These are phyloP conservation scores for Cercophora samala DNA, from an alignment of 495 filamentous ascomycete species.

Conservation along the genomic window DNA sequence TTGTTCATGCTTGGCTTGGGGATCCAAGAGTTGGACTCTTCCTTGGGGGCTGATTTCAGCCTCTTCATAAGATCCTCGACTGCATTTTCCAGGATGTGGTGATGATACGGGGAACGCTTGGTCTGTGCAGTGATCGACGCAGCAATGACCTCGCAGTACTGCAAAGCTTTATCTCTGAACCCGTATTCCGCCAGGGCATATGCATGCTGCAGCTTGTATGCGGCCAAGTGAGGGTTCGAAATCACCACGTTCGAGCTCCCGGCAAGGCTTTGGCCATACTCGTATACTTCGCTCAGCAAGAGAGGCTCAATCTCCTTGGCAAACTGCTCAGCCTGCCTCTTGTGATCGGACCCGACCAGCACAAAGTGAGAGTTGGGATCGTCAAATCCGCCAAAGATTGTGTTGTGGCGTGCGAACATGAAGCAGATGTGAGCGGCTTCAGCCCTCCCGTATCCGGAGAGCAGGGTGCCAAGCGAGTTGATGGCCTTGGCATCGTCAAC, in stretches of 20 bases:
- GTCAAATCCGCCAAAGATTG: constrained; percentile 76
- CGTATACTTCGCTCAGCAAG: constrained; percentile 87
- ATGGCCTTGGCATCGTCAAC: constrained; percentile 72
- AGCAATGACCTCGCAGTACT: constrained; percentile 85
- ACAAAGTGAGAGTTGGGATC: constrained; percentile 75
- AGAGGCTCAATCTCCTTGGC: constrained; percentile 78
- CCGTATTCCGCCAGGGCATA: constrained; percentile 79
- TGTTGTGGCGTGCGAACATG: constrained; percentile 54
- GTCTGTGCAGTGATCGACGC: constrained; percentile 78
- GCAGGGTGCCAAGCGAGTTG: constrained; percentile 72
- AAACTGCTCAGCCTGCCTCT: constrained; percentile 59
- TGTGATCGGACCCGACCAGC: constrained; percentile 79
- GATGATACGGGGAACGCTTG: constrained; percentile 77
- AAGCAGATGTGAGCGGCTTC: constrained; percentile 91
- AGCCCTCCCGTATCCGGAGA: constrained; percentile 80
- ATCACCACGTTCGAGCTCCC: constrained; percentile 50
- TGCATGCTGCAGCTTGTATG: constrained; percentile 87
- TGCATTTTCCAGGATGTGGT: constrained; percentile 64
- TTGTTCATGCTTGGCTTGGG: constrained; percentile 93
- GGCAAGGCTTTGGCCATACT: constrained; percentile 71
- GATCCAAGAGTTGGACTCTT: constrained; percentile 69
- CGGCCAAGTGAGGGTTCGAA: constrained; percentile 75
- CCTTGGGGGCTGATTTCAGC: constrained; percentile 77
- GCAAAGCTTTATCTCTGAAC: constrained; percentile 73
- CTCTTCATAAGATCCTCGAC: constrained; percentile 82